Evolutionary conservation across 192 early-diverging fungal species (phyloP).

Genomic region (Rhizophagus sp.): DNA sequence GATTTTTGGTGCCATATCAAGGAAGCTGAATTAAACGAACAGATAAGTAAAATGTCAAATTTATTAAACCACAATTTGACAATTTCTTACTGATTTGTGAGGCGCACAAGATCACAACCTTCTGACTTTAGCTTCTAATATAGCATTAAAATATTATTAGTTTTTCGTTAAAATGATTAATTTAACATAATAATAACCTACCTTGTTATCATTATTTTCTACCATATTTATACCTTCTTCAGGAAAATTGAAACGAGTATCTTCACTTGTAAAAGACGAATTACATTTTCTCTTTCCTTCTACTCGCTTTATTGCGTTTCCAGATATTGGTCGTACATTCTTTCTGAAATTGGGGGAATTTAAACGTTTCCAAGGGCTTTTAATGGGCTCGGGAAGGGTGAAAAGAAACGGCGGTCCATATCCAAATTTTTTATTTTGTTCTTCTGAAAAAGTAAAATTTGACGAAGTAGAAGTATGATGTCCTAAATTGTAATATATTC

Average conservation of each 20-base stretch:
- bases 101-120: not conserved
- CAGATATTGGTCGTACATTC: not conserved
- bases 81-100: not conserved
- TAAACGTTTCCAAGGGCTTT: not conserved
- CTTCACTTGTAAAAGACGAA: not conserved
- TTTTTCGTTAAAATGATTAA: not conserved
- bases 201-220: not conserved
- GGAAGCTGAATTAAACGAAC: not conserved
- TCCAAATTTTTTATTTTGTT: not conserved
- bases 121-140: not conserved
- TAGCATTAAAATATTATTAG: not conserved
- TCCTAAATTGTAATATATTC: not conserved
- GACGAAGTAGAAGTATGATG: not conserved
- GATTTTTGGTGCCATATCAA: slow-evolving; percentile 5
- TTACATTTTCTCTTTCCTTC: not conserved
- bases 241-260: not conserved
- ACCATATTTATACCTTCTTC: not conserved
- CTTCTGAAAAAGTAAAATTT: not conserved
- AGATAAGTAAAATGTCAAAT: not conserved
- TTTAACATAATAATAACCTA: not conserved
- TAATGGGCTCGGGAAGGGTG: not conserved
- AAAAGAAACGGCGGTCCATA: slow-evolving; percentile 2
- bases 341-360: not conserved
- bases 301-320: not conserved
- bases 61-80: not conserved